Conservation (phyloP, 106 monocot species). For the Dendrobium officinale region DNA sequence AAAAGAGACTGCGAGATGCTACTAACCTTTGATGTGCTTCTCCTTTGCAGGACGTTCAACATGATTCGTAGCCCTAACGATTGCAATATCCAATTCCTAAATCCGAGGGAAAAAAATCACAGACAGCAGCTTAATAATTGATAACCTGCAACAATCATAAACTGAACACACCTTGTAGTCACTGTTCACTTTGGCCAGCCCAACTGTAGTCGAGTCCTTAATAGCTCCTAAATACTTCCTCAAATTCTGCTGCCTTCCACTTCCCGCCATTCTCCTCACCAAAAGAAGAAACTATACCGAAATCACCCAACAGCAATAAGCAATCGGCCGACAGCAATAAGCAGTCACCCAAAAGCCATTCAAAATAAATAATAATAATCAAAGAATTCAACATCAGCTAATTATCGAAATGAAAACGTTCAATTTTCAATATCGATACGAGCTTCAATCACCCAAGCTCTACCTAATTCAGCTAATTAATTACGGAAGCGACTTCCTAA, state of each 20-base stretch:
- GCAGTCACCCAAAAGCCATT: background rate
- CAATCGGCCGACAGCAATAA: background rate
- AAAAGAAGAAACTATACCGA: background rate
- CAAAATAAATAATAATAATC: background rate
- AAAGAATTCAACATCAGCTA: background rate
- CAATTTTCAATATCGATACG: background rate
- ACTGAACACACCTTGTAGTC: constrained; percentile 63
- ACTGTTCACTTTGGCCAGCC: constrained; percentile 90
- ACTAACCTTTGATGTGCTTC: constrained; percentile 70
- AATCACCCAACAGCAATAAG: background rate
- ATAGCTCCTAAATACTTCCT: constrained; percentile 86
- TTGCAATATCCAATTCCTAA: constrained; percentile 87
- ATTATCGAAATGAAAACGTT: background rate
- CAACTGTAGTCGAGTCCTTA: constrained; percentile 84
- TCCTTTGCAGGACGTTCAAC: constrained; percentile 85
- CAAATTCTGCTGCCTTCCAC: constrained; percentile 46
- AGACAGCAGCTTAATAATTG: background rate
- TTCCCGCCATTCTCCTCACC: constrained; percentile 38
- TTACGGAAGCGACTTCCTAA: background rate
- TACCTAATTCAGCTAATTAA: background rate
- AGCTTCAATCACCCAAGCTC: background rate
- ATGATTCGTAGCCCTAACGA: constrained; percentile 88
- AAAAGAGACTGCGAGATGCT: background rate
- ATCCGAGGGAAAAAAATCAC: background rate
- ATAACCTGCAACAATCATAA: background rate